Evolutionary conservation across 495 filamentous ascomycete species (phyloP), one percentile per base, ranked within the genome.

Genomic region (Parmelia sp.): DNA sequence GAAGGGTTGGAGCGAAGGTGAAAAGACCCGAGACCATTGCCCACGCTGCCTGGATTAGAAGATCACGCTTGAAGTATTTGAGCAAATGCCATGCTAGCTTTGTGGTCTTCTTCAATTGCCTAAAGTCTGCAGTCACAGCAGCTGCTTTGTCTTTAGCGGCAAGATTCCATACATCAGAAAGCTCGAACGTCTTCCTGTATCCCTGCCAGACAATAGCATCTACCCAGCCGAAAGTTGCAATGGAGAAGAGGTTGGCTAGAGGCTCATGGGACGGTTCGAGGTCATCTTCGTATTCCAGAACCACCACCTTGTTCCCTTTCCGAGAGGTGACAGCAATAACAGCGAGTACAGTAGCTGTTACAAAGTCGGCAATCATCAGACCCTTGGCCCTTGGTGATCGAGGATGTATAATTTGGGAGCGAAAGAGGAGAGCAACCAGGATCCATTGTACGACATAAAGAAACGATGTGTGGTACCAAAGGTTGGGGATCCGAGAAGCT

Each of bases 381-480:
- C 77, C 77, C 71, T 87, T 77, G 19, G 84, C 80, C 56, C 83
- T 71, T 23, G 78, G 73, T n/a, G 86, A 86, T 37, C 73, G 75
- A 2, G 92, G 89, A 75, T 94, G 90, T 64, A 97, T 87, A 58
- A 97, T 73, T 45, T 83, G 85, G 39, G 92, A 95, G 45, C 95
- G 89, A 79, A 97, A 94, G 10, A 90, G 74, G 66, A 91, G 75
- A 23, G 90, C 66, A 2, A 82, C 79, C 70, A 92, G 86, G 39
- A 93, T 69, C 90, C 94, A 97, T 70, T 91, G 88, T 59, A 88
- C 77, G 60, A 81, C 80, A 73, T 99, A 99, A n/a, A 97, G 81
- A 55, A 81, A 76, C 11, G 91, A 87, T 0, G 95, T 97, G 74
- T 99, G 94, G 67, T 91, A 91, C 95, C 95, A 99, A 14, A 97